Evolutionary conservation across 2,329 filamentous ascomycete species (phyloP).

Genomic region (Calonectria ilicicola): DNA sequence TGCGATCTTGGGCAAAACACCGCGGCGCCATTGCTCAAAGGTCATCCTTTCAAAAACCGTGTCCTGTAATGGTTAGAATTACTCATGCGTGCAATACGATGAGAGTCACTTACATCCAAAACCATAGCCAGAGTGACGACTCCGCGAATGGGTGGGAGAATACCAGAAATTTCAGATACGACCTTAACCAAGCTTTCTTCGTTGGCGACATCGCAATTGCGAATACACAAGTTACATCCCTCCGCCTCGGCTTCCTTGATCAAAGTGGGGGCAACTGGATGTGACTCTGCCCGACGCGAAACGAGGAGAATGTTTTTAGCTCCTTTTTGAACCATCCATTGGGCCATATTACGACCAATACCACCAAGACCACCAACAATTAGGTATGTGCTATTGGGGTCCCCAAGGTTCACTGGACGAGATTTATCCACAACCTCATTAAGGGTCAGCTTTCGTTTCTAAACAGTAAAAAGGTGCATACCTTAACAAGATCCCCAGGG

Average conservation of each 20-base stretch:
- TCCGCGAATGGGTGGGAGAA: neutral
- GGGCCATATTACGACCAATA: neutral
- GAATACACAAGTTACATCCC: neutral
- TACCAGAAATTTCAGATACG: neutral
- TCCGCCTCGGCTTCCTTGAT: neutral
- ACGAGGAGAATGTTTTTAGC: neutral
- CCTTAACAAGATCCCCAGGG: neutral
- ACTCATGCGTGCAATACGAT: too few relatives aligned
- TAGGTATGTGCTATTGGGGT: neutral
- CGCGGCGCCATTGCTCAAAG: slow-evolving; percentile 35
- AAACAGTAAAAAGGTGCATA: neutral
- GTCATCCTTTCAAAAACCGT: neutral
- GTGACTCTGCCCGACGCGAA: neutral
- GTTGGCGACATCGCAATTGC: neutral
- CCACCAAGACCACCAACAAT: neutral
- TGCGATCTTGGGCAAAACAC: slow-evolving; percentile 47
- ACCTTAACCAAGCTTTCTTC: neutral
- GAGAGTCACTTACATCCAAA: neutral
- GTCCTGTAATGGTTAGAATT: neutral
- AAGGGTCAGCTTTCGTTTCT: neutral
- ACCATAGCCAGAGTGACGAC: neutral
- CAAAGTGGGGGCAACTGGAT: neutral
- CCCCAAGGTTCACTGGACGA: neutral
- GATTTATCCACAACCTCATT: neutral
- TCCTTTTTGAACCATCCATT: neutral